These are phyloP conservation scores for Tillandsia fasciculata DNA, from an alignment of 176 grass and related monocot genomes.

Conservation along the genomic window DNA sequence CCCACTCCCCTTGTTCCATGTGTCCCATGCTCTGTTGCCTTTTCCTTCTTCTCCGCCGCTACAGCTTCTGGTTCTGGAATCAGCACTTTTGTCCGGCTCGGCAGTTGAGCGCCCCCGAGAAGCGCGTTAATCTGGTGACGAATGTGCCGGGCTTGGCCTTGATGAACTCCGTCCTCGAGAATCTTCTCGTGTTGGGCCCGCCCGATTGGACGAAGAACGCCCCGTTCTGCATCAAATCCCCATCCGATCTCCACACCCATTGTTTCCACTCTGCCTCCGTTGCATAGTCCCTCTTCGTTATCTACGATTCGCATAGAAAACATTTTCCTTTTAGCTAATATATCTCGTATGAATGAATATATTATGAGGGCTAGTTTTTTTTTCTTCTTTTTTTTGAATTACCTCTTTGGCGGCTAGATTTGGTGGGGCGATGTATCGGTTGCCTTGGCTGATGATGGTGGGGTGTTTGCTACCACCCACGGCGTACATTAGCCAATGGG, in stretches of 20 bases:
- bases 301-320: slow-evolving; percentile 18
- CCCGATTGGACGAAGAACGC: slow-evolving; percentile 40
- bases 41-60: too few relatives aligned
- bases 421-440: slow-evolving; percentile 54
- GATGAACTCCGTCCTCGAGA: slow-evolving; percentile 29
- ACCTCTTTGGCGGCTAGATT: slow-evolving; percentile 42
- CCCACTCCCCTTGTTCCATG: slow-evolving; percentile 6
- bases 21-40: background rate
- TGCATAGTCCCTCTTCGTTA: slow-evolving; percentile 65
- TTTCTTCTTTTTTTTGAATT: background rate
- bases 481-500: slow-evolving; percentile 74
- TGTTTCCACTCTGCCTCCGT: slow-evolving; percentile 36
- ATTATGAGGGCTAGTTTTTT: background rate
- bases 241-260: slow-evolving; percentile 61
- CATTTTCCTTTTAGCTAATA: background rate
- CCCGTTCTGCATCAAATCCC: slow-evolving; percentile 50
- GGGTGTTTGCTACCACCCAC: slow-evolving; percentile 48
- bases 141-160: slow-evolving; percentile 65
- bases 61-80: background rate
- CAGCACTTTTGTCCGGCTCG: slow-evolving; percentile 24
- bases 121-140: slow-evolving; percentile 52
- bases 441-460: slow-evolving; percentile 65
- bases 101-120: slow-evolving; percentile 41
- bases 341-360: background rate
- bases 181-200: background rate